These are phyloP conservation scores for Pseudocercospora macadamiae DNA, from an alignment of 2,329 filamentous ascomycete species.

Conservation along the genomic window DNA sequence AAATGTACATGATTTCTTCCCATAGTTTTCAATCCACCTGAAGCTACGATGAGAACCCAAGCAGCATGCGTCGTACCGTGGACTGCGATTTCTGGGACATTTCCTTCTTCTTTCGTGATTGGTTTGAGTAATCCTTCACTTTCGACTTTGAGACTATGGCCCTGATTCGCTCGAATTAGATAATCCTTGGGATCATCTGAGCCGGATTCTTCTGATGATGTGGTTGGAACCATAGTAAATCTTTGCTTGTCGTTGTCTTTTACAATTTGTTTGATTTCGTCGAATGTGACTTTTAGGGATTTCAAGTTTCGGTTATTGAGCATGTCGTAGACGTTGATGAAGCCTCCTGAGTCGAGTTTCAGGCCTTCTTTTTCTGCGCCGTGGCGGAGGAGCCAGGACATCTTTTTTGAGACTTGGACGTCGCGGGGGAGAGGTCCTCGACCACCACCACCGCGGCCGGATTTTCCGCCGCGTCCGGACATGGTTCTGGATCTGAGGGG, in stretches of 20 bases:
- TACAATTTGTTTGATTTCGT: slow-evolving; percentile 72
- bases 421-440: slow-evolving; percentile 27
- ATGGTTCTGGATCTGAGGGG: not conserved
- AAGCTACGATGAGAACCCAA: slow-evolving; percentile 73
- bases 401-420: slow-evolving; percentile 39
- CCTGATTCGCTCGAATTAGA: slow-evolving; percentile 93
- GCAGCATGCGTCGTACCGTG: slow-evolving; percentile 88
- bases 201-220: slow-evolving; percentile 10
- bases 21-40: slow-evolving; percentile 81
- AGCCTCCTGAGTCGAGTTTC: slow-evolving; percentile 61
- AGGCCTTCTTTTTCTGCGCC: slow-evolving; percentile 64
- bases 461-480: slow-evolving; percentile 9
- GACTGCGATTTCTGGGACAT: slow-evolving; percentile 58
- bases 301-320: slow-evolving; percentile 64
- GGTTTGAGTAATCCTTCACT: slow-evolving; percentile 71
- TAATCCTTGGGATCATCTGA: slow-evolving; percentile 64
- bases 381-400: slow-evolving; percentile 60
- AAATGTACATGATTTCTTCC: slow-evolving; percentile 87
- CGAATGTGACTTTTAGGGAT: slow-evolving; percentile 71
- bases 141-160: slow-evolving; percentile 79
- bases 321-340: slow-evolving; percentile 62
- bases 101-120: slow-evolving; percentile 52
- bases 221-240: slow-evolving; percentile 71
- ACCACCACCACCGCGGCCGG: slow-evolving; percentile 17
- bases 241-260: slow-evolving; percentile 84